A percentile compares a stretch with the other conserved stretches of the same genome.
Evolutionary conservation across 768 basidiomycete genomes (phyloP).

Genomic region (Roridomyces roridus): DNA sequence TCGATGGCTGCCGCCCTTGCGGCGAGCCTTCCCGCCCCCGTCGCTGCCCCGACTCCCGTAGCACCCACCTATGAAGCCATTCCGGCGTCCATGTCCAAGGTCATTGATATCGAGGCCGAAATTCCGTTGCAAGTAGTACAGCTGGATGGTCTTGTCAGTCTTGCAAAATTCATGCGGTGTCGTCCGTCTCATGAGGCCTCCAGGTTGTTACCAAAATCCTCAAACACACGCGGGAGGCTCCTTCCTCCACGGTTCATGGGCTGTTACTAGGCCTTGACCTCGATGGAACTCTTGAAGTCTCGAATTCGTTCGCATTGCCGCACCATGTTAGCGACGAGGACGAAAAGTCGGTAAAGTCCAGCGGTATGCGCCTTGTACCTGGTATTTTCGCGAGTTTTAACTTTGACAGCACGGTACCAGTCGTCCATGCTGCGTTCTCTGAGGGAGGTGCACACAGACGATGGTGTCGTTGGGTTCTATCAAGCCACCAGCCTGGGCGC

Average conservation of each 20-base stretch:
- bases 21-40: conserved; percentile 76
- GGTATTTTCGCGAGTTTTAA: conserved; percentile 5
- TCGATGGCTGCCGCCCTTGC: conserved; percentile 96
- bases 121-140: conserved; percentile 82
- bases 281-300: conserved; percentile 89
- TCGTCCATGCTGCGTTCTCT: conserved; percentile 84
- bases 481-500: conserved; percentile 87
- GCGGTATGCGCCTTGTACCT: conserved; percentile 54
- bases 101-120: conserved; percentile 92
- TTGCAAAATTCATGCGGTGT: background rate
- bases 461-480: conserved; percentile 94
- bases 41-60: conserved; percentile 63
- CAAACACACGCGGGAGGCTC: conserved; percentile 86
- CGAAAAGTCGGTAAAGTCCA: conserved; percentile 78
- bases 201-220: conserved; percentile 94
- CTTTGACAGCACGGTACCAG: conserved; percentile 73
- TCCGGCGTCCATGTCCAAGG: conserved; percentile 91
- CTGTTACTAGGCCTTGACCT: conserved; percentile 91
- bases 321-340: conserved; percentile 77
- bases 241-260: conserved; percentile 78
- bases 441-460: conserved; percentile 90
- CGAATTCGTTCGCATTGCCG: conserved; percentile 88
- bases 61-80: conserved; percentile 84
- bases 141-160: conserved; percentile 83
- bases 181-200: conserved; percentile 13